These are phyloP conservation scores for Xylariomycetidae sp. DNA, from an alignment of 2,329 filamentous ascomycete species.

Conservation along the genomic window DNA sequence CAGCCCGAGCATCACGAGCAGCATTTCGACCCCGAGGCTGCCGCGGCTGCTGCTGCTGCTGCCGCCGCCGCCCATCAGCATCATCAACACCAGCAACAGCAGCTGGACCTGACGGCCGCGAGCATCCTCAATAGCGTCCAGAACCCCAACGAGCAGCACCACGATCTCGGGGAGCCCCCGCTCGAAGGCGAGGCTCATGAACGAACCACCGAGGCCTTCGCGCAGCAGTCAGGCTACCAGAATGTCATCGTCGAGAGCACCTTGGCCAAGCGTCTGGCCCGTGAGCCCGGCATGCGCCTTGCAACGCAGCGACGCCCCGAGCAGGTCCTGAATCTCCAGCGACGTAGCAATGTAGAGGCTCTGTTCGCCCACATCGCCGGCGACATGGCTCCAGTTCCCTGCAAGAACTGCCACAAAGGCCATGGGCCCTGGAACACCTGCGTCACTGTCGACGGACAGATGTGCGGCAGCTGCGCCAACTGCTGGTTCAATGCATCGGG, in stretches of 20 bases:
- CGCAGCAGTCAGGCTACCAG: conserved; percentile 40
- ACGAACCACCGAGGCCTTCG: conserved; percentile 42
- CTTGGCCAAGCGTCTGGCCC: conserved; percentile 47
- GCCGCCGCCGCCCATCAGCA: conserved; percentile 27
- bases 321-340: conserved; percentile 48
- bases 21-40: conserved; percentile 23
- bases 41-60: conserved; percentile 27
- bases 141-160: conserved; percentile 24
- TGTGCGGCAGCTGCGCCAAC: conserved; percentile 57
- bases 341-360: conserved; percentile 55
- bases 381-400: conserved; percentile 39
- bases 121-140: conserved; percentile 27
- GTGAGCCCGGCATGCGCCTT: conserved; percentile 41
- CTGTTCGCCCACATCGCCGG: conserved; percentile 53
- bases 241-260: conserved; percentile 46
- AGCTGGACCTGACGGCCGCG: conserved; percentile 26
- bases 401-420: conserved; percentile 55
- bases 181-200: conserved; percentile 13
- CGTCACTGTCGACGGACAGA: conserved; percentile 52
- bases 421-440: conserved; percentile 55
- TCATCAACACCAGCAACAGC: conserved; percentile 27
- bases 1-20: conserved; percentile 17
- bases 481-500: conserved; percentile 60
- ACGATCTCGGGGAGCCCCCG: conserved; percentile 20
- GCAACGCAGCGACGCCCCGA: conserved; percentile 48